Conservation (phyloP, 2,329 filamentous ascomycete genomes). For the Sordariomycetes sp. region DNA sequence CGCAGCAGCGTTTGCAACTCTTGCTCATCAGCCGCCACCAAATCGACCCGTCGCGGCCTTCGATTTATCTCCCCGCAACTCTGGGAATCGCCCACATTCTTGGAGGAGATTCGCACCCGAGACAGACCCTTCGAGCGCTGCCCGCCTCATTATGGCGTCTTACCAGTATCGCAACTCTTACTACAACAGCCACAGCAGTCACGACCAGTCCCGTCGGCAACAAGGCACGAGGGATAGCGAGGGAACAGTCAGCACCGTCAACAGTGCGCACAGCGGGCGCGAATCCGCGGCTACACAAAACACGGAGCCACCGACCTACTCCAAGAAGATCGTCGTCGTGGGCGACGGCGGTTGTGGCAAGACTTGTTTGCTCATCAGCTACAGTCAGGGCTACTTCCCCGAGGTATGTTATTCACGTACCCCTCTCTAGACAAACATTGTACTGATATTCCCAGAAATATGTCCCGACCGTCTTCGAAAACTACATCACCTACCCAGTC, state of each 20-base stretch:
- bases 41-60: neutral
- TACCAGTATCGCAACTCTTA: constrained; percentile 46
- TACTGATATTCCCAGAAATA: constrained; percentile 97
- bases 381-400: constrained; percentile 97
- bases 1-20: no score
- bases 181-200: constrained; percentile 25
- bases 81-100: no score
- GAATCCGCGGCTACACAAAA: constrained; percentile 76
- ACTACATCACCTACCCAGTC: constrained; percentile 96
- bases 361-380: constrained; percentile 96
- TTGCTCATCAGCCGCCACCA: no score
- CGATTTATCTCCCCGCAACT: no score
- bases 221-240: constrained; percentile 67
- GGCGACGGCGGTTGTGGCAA: constrained; percentile 97
- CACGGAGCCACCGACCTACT: constrained; percentile 86
- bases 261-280: constrained; percentile 64
- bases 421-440: no score
- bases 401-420: constrained; percentile 76
- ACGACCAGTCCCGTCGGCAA: constrained; percentile 31
- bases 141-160: constrained; percentile 33
- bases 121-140: constrained; percentile 1
- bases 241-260: constrained; percentile 79
- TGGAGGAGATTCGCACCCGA: constrained; percentile 2
- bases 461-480: constrained; percentile 97
- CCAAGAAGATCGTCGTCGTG: constrained; percentile 98